Base-by-base conservation (phyloP, 495 filamentous ascomycete species). In the Staphylotrichum longicolle region DNA sequence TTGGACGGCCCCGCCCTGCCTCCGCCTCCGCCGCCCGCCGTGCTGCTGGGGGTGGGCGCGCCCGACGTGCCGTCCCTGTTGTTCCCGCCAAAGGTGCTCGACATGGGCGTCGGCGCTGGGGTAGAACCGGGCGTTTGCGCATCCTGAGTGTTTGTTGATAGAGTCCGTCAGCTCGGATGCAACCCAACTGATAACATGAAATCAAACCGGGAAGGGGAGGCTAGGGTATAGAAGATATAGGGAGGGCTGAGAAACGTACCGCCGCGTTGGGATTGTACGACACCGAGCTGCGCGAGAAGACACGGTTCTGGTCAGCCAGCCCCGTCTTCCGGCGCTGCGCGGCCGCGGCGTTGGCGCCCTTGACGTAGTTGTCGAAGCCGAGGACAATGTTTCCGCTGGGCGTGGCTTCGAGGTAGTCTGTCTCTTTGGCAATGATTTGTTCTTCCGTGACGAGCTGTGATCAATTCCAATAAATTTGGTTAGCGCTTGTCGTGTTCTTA, bases 301-400 rank as follows among this genome's bases (percentile, higher is more conserved):
- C 81, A 39, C 82, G 75, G 63, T 83, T 81, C 41, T 73, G 68
- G 37, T 86, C 84, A 33, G 70, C 73, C 50, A 83, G 63, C 3
- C 75, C 78, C 44, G 75, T 77, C 64, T 80, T 80, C 52, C 81
- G 77, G 52, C 83, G 77, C 59, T 77, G 71, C 3, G 79, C 81
- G 4, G 71, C 74, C 6, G 75, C 72, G 34, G 70, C 73, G 62
- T 72, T 80, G 0, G 80, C 78, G 51, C 91, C 91, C 71, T 98
- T 98, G 78, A 96, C 93, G 75, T 96, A 98, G 66, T 89, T 93
- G 71, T 98, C 94, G 75, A 98, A 98, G 45, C 94, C 94, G 63
- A 87, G 90, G 75, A 98, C 91, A 70, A 98, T 98, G 78, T 98
- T 98, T 15, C 94, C 94, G 46, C 81, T 82, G 30, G 88, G 89